Evolutionary conservation across 352 stramenopile species (phyloP).

Genomic region (Globisporangium nagaii): DNA sequence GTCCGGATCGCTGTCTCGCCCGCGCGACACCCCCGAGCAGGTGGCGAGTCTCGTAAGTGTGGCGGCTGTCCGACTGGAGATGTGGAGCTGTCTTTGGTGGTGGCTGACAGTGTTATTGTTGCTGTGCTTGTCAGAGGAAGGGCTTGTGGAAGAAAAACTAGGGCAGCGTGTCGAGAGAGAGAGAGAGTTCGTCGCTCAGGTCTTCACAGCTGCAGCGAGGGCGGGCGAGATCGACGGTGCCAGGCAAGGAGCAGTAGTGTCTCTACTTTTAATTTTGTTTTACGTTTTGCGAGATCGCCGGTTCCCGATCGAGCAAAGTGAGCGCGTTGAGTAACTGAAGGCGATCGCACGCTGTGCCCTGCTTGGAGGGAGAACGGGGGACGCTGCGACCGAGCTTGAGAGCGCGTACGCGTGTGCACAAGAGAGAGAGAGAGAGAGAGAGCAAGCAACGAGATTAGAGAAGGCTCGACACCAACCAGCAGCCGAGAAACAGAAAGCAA

Average conservation of each 20-base stretch:
- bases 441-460: constrained; percentile 1
- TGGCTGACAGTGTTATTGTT: not conserved
- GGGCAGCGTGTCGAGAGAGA: not conserved
- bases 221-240: not conserved
- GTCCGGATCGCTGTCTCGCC: constrained; percentile 20
- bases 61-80: not conserved
- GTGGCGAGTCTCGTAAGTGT: constrained; percentile 42
- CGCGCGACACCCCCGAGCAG: constrained; percentile 33
- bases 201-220: not conserved
- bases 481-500: not conserved
- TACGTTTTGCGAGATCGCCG: too few species aligned
- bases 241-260: not conserved
- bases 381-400: not conserved
- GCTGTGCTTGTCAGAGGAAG: constrained; percentile 48
- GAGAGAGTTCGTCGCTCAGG: not conserved
- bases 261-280: constrained; percentile 27
- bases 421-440: not conserved
- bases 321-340: too few species aligned
- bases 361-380: too few species aligned
- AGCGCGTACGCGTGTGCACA: constrained; percentile 7
- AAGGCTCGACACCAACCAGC: not conserved
- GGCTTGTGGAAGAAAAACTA: constrained; percentile 85
- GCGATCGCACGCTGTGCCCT: too few species aligned
- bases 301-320: too few species aligned
- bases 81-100: not conserved